Percentiles rank a stretch among this genome's conserved stretches.
These are phyloP conservation scores for Backusella morwellensis DNA, from an alignment of 192 early-diverging fungal species.

Conservation along the genomic window DNA sequence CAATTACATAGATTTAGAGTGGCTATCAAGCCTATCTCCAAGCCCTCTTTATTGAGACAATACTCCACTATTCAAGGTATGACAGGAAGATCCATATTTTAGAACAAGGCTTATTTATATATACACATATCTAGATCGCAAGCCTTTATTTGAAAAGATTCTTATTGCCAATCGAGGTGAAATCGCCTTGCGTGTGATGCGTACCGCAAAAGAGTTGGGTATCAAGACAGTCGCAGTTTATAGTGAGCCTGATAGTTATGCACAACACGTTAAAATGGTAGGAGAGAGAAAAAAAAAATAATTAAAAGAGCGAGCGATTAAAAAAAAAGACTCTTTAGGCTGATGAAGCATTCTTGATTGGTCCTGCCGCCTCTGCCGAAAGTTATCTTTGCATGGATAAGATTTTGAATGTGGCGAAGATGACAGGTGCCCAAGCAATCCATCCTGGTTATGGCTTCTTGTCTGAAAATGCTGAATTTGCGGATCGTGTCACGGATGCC, in stretches of 20 bases:
- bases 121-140: constrained; percentile 41
- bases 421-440: constrained; percentile 84
- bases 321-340: constrained; percentile 47
- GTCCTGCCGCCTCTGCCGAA: constrained; percentile 75
- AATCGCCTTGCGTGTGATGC: constrained; percentile 79
- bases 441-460: constrained; percentile 98
- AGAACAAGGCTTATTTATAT: no score
- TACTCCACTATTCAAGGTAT: neutral
- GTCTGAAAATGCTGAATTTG: constrained; percentile 92
- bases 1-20: neutral
- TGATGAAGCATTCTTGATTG: constrained; percentile 92
- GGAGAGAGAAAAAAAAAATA: neutral
- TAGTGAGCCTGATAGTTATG: constrained; percentile 84
- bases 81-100: no score
- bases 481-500: constrained; percentile 60
- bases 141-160: constrained; percentile 93
- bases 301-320: neutral
- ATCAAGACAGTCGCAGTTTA: constrained; percentile 95
- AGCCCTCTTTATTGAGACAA: neutral
- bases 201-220: constrained; percentile 83
- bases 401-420: constrained; percentile 77
- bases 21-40: neutral
- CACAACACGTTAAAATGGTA: constrained; percentile 83
- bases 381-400: constrained; percentile 80
- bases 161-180: constrained; percentile 92